Conservation (phyloP, 2,329 filamentous ascomycete species). For the Herpotrichia juniperi region DNA sequence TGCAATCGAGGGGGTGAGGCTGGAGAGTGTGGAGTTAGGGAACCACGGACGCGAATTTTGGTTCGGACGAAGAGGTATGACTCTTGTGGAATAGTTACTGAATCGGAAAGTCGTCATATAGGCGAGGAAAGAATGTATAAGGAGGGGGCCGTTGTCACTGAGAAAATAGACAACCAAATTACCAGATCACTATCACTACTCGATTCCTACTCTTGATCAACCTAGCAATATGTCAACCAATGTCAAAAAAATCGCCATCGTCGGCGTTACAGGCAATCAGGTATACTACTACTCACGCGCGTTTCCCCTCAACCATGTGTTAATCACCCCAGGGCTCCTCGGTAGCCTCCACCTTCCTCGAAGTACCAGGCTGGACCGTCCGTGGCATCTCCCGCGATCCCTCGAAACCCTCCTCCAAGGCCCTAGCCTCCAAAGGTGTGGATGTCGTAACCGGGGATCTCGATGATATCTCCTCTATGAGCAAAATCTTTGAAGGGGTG, state of each 20-base stretch:
- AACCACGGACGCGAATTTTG: neutral
- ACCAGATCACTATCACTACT: neutral
- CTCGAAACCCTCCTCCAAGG: slow-evolving; percentile 39
- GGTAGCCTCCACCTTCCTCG: slow-evolving; percentile 29
- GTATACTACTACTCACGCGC: neutral
- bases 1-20: neutral
- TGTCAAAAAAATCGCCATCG: slow-evolving; percentile 23
- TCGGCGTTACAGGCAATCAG: slow-evolving; percentile 25
- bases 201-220: neutral
- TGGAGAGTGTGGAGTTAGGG: neutral
- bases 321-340: slow-evolving; percentile 20
- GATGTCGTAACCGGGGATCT: slow-evolving; percentile 23
- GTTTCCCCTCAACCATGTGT: neutral
- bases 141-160: neutral
- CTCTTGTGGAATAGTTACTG: no score
- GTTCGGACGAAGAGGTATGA: neutral
- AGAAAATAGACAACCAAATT: neutral
- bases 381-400: slow-evolving; percentile 53
- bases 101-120: no score
- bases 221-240: slow-evolving; percentile 10
- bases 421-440: slow-evolving; percentile 26
- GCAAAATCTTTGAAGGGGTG: slow-evolving; percentile 20
- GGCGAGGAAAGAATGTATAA: neutral
- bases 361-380: slow-evolving; percentile 29
- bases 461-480: slow-evolving; percentile 19